Base-by-base conservation (phyloP, 2,329 filamentous ascomycete species). In the Pyrenophora teres region DNA sequence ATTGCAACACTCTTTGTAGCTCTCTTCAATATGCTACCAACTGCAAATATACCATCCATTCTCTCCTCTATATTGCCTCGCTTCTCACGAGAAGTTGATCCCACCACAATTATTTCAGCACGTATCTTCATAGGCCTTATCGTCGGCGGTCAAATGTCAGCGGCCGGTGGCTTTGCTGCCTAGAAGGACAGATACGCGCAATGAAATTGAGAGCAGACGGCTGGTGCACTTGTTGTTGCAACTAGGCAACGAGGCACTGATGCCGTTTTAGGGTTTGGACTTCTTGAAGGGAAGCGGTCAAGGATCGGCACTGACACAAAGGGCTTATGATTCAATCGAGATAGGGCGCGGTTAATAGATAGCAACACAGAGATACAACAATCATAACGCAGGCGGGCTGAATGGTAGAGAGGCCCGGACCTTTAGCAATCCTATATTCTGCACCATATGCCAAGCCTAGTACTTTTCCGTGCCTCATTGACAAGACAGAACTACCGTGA, bases 1-100 rank as follows among this genome's bases (percentile, higher is more conserved):
- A 5, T 62, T 37, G 62, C 62, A 18, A 67, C 67, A 19, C 60
- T 67, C 47, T 66, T 61, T 37, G 62, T 60, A 18, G 67, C 67
- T 23, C 60, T 68, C 47, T 66, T 66, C 53, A 65, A 58, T 8
- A 57, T 66, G 6, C 65, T 62, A 6, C 52, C 67, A 3, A 58
- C 67, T 19, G 65, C 62, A 16, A 53, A 68, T 31, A 64, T 64
- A 3, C 59, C 42, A 12, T 59, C 45, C 21, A 58, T 60, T 4
- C 58, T 68, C 13, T 63, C 59, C 8, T 36, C 63, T 4, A 50
- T 68, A 2, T 59, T 68, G 15, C 48, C 56, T 15, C 54, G 56
- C 25, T 59, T 63, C 2, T 54, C 56, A 1, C 45, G 46, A 16
- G 50, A 67, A 35, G 62, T 62, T 48, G 67, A 60, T 25, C 59